Evolutionary conservation across 345 rosid genomes (phyloP).

Genomic region (Eucalyptus guilfoylei): DNA sequence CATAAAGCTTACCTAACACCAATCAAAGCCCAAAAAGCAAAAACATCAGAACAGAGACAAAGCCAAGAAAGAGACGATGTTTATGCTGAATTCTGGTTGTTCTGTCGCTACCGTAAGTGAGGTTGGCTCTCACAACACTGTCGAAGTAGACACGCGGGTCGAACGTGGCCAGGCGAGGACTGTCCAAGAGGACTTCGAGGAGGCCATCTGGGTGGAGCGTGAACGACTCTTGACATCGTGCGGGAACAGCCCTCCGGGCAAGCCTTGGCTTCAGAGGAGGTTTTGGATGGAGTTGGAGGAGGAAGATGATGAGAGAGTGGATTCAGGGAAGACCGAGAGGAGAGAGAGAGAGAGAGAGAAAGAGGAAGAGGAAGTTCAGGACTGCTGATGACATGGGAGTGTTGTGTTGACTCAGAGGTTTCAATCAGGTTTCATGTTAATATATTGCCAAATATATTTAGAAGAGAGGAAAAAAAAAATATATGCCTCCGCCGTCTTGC

Average conservation of each 20-base stretch:
- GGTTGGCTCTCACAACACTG: conserved; percentile 53
- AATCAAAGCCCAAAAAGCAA: neutral
- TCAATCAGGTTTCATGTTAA: too few species aligned
- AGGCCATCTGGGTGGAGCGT: conserved; percentile 18
- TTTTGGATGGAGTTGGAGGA: conserved; percentile 19
- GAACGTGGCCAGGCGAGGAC: conserved; percentile 59
- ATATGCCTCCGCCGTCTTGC: too few species aligned
- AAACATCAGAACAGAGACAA: neutral
- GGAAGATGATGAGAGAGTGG: neutral
- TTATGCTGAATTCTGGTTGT: neutral
- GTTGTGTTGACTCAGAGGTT: neutral
- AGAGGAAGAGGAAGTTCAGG: neutral
- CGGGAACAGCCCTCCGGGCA: conserved; percentile 82
- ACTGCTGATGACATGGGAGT: neutral
- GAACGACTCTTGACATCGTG: conserved; percentile 41
- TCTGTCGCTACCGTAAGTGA: conserved; percentile 49
- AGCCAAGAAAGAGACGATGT: neutral
- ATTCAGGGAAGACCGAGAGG: neutral
- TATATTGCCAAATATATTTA: too few species aligned
- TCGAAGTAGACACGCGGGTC: conserved; percentile 63
- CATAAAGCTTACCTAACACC: conserved; percentile 1
- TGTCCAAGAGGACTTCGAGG: conserved; percentile 46
- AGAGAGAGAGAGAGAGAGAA: conserved; percentile 1
- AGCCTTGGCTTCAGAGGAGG: conserved; percentile 62
- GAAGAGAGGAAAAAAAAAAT: too few species aligned